Percentiles rank a stretch among this genome's conserved stretches.
Evolutionary conservation across 2,329 filamentous ascomycete species (phyloP).

Genomic region (Colletotrichum cuscutae): DNA sequence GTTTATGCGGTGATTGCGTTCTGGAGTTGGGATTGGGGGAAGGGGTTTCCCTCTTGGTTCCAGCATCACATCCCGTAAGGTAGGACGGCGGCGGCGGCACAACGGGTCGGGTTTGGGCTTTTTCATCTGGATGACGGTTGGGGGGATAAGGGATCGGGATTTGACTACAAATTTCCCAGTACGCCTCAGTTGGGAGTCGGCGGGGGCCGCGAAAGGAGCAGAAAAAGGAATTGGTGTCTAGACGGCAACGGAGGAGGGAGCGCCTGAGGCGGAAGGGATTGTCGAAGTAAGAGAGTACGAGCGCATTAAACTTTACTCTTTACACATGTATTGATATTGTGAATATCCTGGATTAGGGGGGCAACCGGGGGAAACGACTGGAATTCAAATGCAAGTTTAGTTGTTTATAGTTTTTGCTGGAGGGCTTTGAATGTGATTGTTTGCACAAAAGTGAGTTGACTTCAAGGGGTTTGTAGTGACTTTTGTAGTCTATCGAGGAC

Average conservation of each 20-base stretch:
- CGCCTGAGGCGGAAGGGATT: not conserved
- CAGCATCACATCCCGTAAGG: conserved; percentile 28
- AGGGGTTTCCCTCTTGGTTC: conserved; percentile 13
- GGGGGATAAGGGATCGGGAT: not conserved
- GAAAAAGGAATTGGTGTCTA: not conserved
- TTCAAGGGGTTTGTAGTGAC: too few species aligned
- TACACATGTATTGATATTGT: conserved; percentile 35
- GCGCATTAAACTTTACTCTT: conserved; percentile 18
- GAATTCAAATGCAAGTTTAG: conserved; percentile 24
- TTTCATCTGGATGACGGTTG: conserved; percentile 1
- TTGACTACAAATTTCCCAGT: too few species aligned
- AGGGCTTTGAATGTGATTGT: not conserved
- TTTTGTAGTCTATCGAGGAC: too few species aligned
- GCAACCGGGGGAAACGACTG: conserved; percentile 9
- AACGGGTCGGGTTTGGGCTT: conserved; percentile 1
- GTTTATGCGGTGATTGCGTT: conserved; percentile 4
- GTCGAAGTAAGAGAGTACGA: conserved; percentile 10
- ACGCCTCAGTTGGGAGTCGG: not conserved
- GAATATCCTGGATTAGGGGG: conserved; percentile 30
- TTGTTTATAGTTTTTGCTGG: not conserved
- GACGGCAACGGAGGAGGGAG: not conserved
- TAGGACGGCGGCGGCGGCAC: not conserved
- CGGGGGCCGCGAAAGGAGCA: not conserved
- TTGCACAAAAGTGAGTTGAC: not conserved
- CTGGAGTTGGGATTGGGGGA: conserved; percentile 32